Evolutionary conservation across 2,329 filamentous ascomycete species (phyloP).

Genomic region (Pestalotiopsis sp.): DNA sequence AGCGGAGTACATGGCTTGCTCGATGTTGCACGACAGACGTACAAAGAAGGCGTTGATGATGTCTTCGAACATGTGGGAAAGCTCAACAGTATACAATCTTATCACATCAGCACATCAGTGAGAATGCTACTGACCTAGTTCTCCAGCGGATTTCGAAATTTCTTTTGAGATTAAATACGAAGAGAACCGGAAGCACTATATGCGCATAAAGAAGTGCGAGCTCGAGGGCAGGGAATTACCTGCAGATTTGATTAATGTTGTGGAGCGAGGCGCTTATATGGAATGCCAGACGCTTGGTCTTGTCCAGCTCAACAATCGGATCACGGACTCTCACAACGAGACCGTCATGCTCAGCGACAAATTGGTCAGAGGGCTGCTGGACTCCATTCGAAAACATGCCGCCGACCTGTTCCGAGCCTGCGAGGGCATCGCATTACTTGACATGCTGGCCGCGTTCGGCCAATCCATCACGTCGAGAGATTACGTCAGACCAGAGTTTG

Average conservation of each 20-base stretch:
- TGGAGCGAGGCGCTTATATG: conserved; percentile 71
- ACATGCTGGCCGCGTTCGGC: conserved; percentile 81
- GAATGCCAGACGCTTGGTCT: conserved; percentile 88
- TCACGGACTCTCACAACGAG: conserved; percentile 81
- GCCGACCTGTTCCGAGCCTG: conserved; percentile 80
- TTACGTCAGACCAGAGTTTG: conserved; percentile 69
- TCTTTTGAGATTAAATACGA: conserved; percentile 75
- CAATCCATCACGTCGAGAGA: conserved; percentile 67
- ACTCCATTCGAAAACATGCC: conserved; percentile 71
- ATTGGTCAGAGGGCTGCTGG: conserved; percentile 72
- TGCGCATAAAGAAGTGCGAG: conserved; percentile 66
- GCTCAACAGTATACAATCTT: conserved; percentile 57
- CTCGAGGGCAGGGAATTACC: conserved; percentile 65
- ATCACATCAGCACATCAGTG: neutral
- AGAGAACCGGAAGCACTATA: conserved; percentile 75
- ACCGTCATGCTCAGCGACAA: conserved; percentile 81
- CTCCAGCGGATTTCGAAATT: conserved; percentile 58
- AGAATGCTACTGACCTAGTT: conserved; percentile 3
- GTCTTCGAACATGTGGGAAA: conserved; percentile 70
- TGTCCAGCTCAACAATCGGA: conserved; percentile 77
- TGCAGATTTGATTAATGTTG: conserved; percentile 75
- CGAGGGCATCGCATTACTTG: conserved; percentile 82
- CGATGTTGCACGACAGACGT: conserved; percentile 85
- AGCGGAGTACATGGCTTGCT: conserved; percentile 83
- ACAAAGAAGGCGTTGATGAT: conserved; percentile 85